Evolutionary conservation across 331 rosid species (phyloP).

Genomic region (Acacia concinna): DNA sequence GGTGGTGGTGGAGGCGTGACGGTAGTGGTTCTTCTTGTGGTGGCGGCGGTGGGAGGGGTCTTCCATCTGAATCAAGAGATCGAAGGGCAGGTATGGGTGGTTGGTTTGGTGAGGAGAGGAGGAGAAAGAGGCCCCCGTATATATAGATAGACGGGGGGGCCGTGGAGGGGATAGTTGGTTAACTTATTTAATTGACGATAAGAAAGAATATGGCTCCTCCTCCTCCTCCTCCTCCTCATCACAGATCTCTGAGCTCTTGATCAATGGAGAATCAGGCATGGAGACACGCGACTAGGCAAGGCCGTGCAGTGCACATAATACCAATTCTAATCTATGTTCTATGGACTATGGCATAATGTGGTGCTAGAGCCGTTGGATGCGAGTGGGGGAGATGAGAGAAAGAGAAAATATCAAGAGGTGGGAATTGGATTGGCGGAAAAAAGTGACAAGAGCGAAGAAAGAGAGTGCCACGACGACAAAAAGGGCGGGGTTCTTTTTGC

Average conservation of each 20-base stretch:
- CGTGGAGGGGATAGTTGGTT: background rate
- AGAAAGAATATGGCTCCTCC: background rate
- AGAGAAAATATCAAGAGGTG: constrained; percentile 35
- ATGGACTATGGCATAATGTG: too few relatives aligned
- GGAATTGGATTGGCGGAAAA: background rate
- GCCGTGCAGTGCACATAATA: background rate
- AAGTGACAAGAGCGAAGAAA: constrained; percentile 37
- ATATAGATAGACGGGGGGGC: background rate
- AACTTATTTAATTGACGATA: background rate
- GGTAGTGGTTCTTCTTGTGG: constrained; percentile 26
- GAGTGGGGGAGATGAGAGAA: constrained; percentile 19
- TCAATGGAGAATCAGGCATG: background rate
- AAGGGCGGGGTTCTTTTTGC: constrained; percentile 23
- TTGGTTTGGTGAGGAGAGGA: background rate
- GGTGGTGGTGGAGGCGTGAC: constrained; percentile 27
- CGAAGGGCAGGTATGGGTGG: too few relatives aligned
- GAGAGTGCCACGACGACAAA: constrained; percentile 40
- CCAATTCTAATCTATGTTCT: too few relatives aligned
- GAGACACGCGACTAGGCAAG: background rate
- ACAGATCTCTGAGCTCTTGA: background rate
- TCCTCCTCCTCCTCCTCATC: too few relatives aligned
- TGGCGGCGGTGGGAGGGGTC: constrained; percentile 30
- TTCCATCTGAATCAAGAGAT: too few relatives aligned
- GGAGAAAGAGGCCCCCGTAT: background rate
- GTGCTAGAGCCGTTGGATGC: background rate